phyloP scores from a whole-genome alignment of 495 filamentous ascomycete species.

The Cenococcum geophilum region DNA sequence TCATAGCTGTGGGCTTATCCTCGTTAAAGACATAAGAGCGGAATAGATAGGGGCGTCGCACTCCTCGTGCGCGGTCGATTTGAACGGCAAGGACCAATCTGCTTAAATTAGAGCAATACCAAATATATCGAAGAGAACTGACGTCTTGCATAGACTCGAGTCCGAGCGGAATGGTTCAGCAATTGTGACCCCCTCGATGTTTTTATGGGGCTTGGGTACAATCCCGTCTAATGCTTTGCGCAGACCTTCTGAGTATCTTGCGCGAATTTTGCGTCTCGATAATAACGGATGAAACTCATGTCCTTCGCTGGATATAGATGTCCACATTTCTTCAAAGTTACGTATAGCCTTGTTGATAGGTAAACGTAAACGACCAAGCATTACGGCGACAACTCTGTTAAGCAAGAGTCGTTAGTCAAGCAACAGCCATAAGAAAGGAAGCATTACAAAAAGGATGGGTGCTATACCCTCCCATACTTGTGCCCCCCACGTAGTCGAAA shows the following conservation, averaged over 20 bases:
- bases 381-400: slow-evolving; percentile 2
- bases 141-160: background rate
- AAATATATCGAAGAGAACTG: background rate
- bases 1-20: background rate
- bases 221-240: background rate
- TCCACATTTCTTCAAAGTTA: background rate
- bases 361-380: background rate
- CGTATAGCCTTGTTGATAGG: background rate
- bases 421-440: background rate
- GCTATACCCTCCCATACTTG: slow-evolving; percentile 4
- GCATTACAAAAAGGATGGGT: background rate
- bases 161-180: slow-evolving; percentile 1
- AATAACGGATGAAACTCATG: background rate
- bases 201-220: background rate
- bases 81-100: slow-evolving; percentile 1
- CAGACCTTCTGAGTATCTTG: background rate
- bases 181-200: background rate
- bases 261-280: background rate
- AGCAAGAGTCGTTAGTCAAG: background rate
- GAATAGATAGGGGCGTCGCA: slow-evolving; percentile 1
- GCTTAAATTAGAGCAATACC: background rate
- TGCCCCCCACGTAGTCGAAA: slow-evolving; percentile 6
- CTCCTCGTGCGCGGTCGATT: background rate
- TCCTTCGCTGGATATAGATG: background rate
- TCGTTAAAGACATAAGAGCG: background rate